These are phyloP conservation scores for Rhynchospora tenuis DNA, from an alignment of 176 grass and related monocot species.

Conservation along the genomic window DNA sequence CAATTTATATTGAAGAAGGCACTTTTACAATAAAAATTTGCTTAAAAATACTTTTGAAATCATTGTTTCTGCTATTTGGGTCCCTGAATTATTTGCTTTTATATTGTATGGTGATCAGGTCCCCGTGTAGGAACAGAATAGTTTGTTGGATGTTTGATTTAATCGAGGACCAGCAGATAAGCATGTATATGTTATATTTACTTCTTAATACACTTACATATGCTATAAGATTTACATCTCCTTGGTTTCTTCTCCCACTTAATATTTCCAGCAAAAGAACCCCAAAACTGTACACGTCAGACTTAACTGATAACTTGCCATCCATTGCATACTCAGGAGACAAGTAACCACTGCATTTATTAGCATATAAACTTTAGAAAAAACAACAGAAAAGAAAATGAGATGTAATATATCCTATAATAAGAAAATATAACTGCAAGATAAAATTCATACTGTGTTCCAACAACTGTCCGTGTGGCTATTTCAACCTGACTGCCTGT, in stretches of 20 bases:
- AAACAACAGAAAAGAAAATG: not conserved
- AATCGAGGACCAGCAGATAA: not conserved
- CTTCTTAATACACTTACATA: conserved; percentile 34
- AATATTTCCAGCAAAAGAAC: conserved; percentile 42
- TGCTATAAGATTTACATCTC: conserved; percentile 30
- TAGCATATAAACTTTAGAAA: not conserved
- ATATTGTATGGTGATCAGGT: not conserved
- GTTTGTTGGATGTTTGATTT: not conserved
- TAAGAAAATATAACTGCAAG: not conserved
- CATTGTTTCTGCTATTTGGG: not conserved
- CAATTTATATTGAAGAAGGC: not conserved
- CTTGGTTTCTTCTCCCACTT: conserved; percentile 30
- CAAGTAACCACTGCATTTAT: conserved; percentile 25
- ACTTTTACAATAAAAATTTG: not conserved
- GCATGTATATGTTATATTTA: not conserved
- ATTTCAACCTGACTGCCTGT: conserved; percentile 9
- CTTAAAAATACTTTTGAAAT: not conserved
- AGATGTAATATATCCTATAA: not conserved
- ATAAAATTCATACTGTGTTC: conserved; percentile 30
- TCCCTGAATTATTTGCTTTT: not conserved
- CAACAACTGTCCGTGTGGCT: conserved; percentile 32
- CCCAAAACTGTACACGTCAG: conserved; percentile 51
- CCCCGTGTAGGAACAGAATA: not conserved
- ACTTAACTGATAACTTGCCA: conserved; percentile 38
- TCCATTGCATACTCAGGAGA: conserved; percentile 49